Base-by-base conservation (phyloP, 2,329 filamentous ascomycete genomes). In the Neophaeococcomyces mojaviensis region DNA sequence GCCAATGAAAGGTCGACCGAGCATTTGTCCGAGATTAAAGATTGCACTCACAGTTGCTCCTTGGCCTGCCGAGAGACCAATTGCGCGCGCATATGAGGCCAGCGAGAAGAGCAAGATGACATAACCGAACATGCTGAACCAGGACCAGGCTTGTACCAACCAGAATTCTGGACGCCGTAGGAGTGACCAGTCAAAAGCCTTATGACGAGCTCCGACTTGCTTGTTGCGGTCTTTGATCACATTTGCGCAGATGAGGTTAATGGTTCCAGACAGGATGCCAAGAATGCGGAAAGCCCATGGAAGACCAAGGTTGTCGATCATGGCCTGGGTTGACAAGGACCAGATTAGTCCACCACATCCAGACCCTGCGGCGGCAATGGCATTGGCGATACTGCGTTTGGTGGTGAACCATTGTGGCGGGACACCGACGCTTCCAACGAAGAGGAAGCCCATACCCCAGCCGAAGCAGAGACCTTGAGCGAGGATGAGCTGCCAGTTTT, bases 61-160 rank as follows among this genome's bases (percentile, higher is more conserved):
- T 58, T 84, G 79, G n/a, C 73, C 65, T 2, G 76, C 64, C 0
- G 68, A 69, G 3, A 84, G 68, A 0, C 80, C 80, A 30, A 83
- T 71, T 0, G 71, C 71, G 5, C 71, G 65, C 1, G 78, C 78
- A 56, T 81, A 84, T 48, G 76, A 79, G 1, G 81, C 76, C 7
- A 85, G 61, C 2, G 74, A 79, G 63, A 82, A 85, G 2, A 84
- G 67, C 2, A 84, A 61, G 0, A 80, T 75, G 16, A 82, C 75
- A 52, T 84, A 84, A 4, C 77, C 81, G 4, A 85, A 64, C 71
- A 82, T 78, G 41, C 71, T 78, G 50, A 82, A 68, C 48, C 77
- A 70, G 1, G 77, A 79, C 65, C 76, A 84, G 3, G 59, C 65
- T 18, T 80, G 65, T n/a, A 83, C 65, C 0, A 81, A 67, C 3